These are phyloP conservation scores for Fistulifera solaris DNA, from an alignment of 108 stramenopile species.

Conservation along the genomic window DNA sequence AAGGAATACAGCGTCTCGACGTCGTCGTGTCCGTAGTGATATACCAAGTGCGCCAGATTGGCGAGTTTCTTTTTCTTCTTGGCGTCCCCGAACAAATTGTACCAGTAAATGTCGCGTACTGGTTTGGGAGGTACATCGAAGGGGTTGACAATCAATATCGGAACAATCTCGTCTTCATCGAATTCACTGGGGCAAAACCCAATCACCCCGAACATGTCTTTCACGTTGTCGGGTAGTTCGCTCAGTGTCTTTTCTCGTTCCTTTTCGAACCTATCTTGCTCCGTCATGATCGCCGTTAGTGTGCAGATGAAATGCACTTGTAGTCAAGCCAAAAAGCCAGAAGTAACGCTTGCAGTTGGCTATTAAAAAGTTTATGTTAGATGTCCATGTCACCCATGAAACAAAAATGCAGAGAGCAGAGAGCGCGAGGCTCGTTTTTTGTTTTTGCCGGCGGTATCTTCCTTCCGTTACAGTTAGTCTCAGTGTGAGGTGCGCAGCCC, in stretches of 20 bases:
- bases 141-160: conserved; percentile 12
- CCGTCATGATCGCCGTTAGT: too few relatives aligned
- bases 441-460: too few relatives aligned
- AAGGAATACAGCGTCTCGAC: conserved; percentile 12
- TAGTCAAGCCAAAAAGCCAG: too few relatives aligned
- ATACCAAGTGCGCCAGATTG: conserved; percentile 13
- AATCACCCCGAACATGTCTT: conserved; percentile 10
- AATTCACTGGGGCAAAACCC: conserved; percentile 12
- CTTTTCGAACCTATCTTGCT: conserved; percentile 11
- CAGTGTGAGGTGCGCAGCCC: too few relatives aligned
- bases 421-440: too few relatives aligned
- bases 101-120: conserved; percentile 18
- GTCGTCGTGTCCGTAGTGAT: conserved; percentile 14
- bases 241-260: conserved; percentile 10
- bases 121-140: conserved; percentile 16
- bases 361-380: too few relatives aligned
- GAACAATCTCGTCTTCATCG: conserved; percentile 11
- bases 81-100: conserved; percentile 5
- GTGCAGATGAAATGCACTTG: too few relatives aligned
- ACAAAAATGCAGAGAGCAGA: too few relatives aligned
- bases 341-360: too few relatives aligned
- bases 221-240: conserved; percentile 8
- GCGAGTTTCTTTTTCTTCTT: conserved; percentile 12
- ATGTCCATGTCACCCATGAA: too few relatives aligned
- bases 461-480: too few relatives aligned